Evolutionary conservation across 495 filamentous ascomycete species (phyloP).

Genomic region (Patellaria atrata): DNA sequence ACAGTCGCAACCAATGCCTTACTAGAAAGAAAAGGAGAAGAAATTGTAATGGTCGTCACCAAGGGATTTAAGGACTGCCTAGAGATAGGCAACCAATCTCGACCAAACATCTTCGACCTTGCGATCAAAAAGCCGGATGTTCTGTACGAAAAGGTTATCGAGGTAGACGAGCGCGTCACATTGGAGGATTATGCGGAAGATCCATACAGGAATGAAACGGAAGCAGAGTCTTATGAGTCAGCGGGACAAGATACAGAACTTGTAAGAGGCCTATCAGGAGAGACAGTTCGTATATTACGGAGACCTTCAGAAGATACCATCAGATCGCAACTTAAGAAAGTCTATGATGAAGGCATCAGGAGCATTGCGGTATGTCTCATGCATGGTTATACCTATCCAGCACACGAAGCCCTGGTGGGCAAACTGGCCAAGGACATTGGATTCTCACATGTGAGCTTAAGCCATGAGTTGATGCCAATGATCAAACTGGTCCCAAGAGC

Average conservation of each 20-base stretch:
- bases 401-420: constrained; percentile 56
- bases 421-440: constrained; percentile 56
- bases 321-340: constrained; percentile 37
- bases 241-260: constrained; percentile 36
- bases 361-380: constrained; percentile 68
- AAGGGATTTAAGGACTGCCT: constrained; percentile 89
- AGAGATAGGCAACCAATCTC: constrained; percentile 41
- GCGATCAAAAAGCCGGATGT: constrained; percentile 34
- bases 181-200: constrained; percentile 81
- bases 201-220: constrained; percentile 42
- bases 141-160: constrained; percentile 32
- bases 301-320: constrained; percentile 41
- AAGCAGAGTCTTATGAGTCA: constrained; percentile 34
- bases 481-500: constrained; percentile 78
- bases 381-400: constrained; percentile 69
- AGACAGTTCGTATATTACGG: constrained; percentile 52
- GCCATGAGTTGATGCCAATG: constrained; percentile 82
- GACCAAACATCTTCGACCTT: constrained; percentile 34
- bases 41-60: constrained; percentile 80
- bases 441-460: constrained; percentile 60
- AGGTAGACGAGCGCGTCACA: constrained; percentile 37
- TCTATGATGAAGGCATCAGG: constrained; percentile 47
- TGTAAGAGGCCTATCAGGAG: constrained; percentile 52
- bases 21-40: constrained; percentile 86
- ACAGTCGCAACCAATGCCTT: constrained; percentile 41